A percentile compares a stretch with the other conserved stretches of the same genome.
Conservation (phyloP, 495 filamentous ascomycete species). For the Pyrenula massariospora region DNA sequence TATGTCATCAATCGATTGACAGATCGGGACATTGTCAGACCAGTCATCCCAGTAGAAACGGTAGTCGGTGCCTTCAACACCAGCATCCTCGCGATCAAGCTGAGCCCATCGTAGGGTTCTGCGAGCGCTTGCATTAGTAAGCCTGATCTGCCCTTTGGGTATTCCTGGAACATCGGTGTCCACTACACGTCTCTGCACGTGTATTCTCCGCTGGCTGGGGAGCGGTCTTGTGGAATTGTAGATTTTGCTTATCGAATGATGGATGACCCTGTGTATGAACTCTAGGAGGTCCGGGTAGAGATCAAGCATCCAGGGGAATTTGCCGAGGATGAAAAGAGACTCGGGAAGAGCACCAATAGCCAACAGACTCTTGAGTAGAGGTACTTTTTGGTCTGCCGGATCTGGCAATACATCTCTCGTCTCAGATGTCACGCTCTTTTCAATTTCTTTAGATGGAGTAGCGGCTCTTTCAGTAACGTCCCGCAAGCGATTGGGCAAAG, state of each 20-base stretch:
- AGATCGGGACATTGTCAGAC: conserved; percentile 84
- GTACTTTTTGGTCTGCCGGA: conserved; percentile 80
- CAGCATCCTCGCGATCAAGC: conserved; percentile 60
- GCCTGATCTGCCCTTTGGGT: conserved; percentile 52
- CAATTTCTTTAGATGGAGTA: conserved; percentile 37
- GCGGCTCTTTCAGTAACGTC: conserved; percentile 29
- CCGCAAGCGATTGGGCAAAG: conserved; percentile 28
- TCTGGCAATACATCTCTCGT: conserved; percentile 57
- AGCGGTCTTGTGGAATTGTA: conserved; percentile 43
- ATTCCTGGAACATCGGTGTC: conserved; percentile 50
- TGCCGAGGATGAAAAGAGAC: conserved; percentile 81
- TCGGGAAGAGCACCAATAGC: conserved; percentile 89
- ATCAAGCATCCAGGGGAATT: conserved; percentile 83
- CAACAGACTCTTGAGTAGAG: conserved; percentile 72
- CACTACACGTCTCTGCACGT: conserved; percentile 34
- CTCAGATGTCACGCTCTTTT: conserved; percentile 29
- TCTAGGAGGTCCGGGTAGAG: conserved; percentile 64
- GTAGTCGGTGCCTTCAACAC: conserved; percentile 57
- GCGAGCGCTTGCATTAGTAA: conserved; percentile 39
- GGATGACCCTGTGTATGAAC: conserved; percentile 73
- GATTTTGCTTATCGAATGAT: conserved; percentile 63
- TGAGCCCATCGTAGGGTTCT: conserved; percentile 67
- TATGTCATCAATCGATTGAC: conserved; percentile 80
- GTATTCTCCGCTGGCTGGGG: conserved; percentile 22
- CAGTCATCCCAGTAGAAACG: conserved; percentile 97